Conservation (phyloP, 257 asterid species). For the Nyctanthes arbortristis region DNA sequence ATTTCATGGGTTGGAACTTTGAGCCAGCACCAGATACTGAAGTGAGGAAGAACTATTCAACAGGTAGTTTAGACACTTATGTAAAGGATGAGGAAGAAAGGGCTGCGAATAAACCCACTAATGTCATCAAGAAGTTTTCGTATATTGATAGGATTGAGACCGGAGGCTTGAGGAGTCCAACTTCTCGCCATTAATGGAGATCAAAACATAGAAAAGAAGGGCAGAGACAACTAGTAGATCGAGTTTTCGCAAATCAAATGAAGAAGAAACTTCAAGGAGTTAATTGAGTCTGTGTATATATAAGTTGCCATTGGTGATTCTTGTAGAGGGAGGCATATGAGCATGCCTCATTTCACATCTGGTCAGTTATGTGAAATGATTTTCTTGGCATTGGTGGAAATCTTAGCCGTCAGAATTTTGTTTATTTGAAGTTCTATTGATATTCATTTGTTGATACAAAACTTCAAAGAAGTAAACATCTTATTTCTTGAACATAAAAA, state of each 20-base stretch:
- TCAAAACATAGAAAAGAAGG: not conserved
- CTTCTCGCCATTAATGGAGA: conserved; percentile 53
- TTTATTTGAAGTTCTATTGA: not conserved
- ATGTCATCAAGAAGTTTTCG: conserved; percentile 41
- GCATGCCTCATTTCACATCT: not conserved
- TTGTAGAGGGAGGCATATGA: conserved; percentile 39
- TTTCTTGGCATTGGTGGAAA: not conserved
- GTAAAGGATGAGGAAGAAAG: conserved; percentile 38
- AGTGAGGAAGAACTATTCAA: conserved; percentile 22
- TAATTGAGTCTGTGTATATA: conserved; percentile 11
- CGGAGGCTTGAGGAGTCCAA: conserved; percentile 60
- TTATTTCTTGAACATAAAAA: not conserved
- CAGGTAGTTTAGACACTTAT: conserved; percentile 28
- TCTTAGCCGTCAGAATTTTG: no score
- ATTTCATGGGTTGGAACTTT: conserved; percentile 71
- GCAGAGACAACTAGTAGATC: not conserved
- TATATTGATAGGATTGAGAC: conserved; percentile 57
- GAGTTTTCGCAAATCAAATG: no score
- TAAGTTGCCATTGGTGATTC: conserved; percentile 39
- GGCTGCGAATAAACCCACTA: conserved; percentile 26
- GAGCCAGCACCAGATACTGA: conserved; percentile 21
- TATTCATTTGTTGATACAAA: no score
- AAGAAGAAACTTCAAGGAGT: conserved; percentile 15
- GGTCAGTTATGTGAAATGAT: conserved; percentile 3
- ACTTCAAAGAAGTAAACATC: not conserved